Base-by-base conservation (phyloP, 208 protist species). In the Wallacemonas sp. region DNA sequence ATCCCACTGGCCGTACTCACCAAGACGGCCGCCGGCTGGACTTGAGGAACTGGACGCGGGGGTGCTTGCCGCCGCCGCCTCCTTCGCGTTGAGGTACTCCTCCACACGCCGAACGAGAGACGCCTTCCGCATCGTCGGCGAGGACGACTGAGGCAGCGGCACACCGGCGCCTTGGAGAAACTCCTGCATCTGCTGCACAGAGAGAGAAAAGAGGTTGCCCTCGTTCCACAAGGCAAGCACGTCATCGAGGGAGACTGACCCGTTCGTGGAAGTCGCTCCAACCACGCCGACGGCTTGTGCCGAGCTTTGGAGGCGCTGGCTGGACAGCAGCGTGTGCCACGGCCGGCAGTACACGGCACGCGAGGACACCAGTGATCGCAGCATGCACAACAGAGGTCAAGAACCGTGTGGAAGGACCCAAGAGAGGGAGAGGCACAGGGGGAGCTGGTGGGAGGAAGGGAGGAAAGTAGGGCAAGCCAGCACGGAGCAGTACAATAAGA, bases 181-280 rank as follows among this genome's bases (percentile, higher is more conserved):
- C 5, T 79, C 73, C 28, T 82, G 76, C 69, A 97, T 80, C 67
- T 97, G 83, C 24, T 75, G 46, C 12, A 93, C 66, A 14, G 89
- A 91, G 36, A 97, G 79, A 2, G 91, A 93, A 64, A 95, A 97
- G 33, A 97, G 80, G 51, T 97, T 97, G 30, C 91, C 91, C 62
- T 97, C 91, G 62, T 94, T 95, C 89, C 91, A 97, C 59, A 97
- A 72, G 19, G 71, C 70, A 83, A 90, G 95, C 51, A 93, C 88
- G 41, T 84, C 81, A 26, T 94, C 89, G 11, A 80, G 66, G 19
- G 73, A 73, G 5, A 90, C 75, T 21, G 36, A 51, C 2, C 68
- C 58, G 22, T 12, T 19, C 46, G 39, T 19, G 54, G 31, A 24
- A 24, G 54, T 34, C 22, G 68, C 38, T 31, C n/a, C 51, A 15